Evolutionary conservation across 1,139 yeast genomes (phyloP).

Genomic region (Scheffersomyces titani): DNA sequence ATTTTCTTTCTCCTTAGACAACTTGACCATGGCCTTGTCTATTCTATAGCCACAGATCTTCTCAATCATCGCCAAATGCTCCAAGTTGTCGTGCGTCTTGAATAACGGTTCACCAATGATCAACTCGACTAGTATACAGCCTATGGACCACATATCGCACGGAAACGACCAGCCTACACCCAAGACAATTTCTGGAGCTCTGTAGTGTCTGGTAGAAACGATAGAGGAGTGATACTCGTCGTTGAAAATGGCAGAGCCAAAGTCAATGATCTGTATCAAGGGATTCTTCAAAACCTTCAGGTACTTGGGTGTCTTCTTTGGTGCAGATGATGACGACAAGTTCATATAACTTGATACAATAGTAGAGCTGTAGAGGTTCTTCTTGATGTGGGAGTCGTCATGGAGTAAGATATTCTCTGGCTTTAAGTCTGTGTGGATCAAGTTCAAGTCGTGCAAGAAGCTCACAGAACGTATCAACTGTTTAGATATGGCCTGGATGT

Average conservation of each 20-base stretch:
- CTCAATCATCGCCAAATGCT: constrained; percentile 95
- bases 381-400: constrained; percentile 50
- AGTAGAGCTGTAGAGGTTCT: constrained; percentile 35
- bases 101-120: constrained; percentile 95
- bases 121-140: constrained; percentile 88
- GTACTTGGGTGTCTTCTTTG: constrained; percentile 35
- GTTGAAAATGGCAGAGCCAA: constrained; percentile 91
- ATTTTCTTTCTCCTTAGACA: constrained; percentile 37
- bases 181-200: constrained; percentile 95
- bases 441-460: constrained; percentile 82
- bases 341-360: constrained; percentile 33
- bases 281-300: constrained; percentile 71
- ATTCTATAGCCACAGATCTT: constrained; percentile 55
- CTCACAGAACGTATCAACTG: constrained; percentile 87
- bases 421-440: constrained; percentile 92
- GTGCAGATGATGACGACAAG: constrained; percentile 14
- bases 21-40: constrained; percentile 38
- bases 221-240: constrained; percentile 93
- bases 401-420: constrained; percentile 90
- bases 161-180: constrained; percentile 92
- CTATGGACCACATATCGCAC: constrained; percentile 97
- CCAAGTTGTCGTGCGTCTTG: constrained; percentile 91
- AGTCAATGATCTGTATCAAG: constrained; percentile 86
- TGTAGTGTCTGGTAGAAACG: constrained; percentile 91
- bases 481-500: constrained; percentile 84